Conservation (phyloP, 2,329 filamentous ascomycete genomes). For the Aaosphaeria pasadenensis region DNA sequence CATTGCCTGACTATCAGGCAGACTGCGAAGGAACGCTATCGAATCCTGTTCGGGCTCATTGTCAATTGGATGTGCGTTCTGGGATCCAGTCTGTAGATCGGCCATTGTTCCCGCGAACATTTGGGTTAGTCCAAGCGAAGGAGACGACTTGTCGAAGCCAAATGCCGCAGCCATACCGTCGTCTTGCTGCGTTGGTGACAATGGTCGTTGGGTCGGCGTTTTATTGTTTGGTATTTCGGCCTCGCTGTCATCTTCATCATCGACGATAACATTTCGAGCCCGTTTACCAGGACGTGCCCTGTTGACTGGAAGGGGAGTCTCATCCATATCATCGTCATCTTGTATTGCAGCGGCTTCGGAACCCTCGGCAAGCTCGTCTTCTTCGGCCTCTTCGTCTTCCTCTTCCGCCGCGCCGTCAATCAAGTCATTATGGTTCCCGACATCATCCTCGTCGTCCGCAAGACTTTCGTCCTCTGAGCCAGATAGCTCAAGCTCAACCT, state of each 20-base stretch:
- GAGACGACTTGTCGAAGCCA: conserved; percentile 35
- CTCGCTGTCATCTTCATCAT: conserved; percentile 54
- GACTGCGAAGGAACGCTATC: conserved; percentile 47
- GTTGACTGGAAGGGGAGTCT: conserved; percentile 36
- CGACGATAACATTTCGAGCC: conserved; percentile 55
- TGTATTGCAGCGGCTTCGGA: too few relatives aligned
- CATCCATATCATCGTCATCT: conserved; percentile 42
- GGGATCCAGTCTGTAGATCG: conserved; percentile 47
- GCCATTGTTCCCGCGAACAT: conserved; percentile 91
- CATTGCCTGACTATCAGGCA: conserved; percentile 57
- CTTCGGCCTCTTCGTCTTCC: conserved; percentile 18
- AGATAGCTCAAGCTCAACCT: conserved; percentile 41
- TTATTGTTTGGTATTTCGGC: conserved; percentile 11
- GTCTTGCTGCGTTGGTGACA: conserved; percentile 11
- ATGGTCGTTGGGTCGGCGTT: conserved; percentile 15
- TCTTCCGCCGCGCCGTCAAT: conserved; percentile 43
- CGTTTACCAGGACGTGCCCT: conserved; percentile 52
- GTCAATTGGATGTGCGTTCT: conserved; percentile 21
- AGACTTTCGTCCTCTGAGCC: conserved; percentile 43
- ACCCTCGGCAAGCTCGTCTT: conserved; percentile 2
- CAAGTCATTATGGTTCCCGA: conserved; percentile 26
- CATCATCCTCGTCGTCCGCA: conserved; percentile 26
- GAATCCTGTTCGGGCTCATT: conserved; percentile 47
- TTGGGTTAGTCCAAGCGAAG: conserved; percentile 71
- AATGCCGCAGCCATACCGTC: conserved; percentile 37